Evolutionary conservation across 2,329 filamentous ascomycete genomes (phyloP), one percentile per base, ranked within the genome.

Genomic region (Didymosphaeria variabile): DNA sequence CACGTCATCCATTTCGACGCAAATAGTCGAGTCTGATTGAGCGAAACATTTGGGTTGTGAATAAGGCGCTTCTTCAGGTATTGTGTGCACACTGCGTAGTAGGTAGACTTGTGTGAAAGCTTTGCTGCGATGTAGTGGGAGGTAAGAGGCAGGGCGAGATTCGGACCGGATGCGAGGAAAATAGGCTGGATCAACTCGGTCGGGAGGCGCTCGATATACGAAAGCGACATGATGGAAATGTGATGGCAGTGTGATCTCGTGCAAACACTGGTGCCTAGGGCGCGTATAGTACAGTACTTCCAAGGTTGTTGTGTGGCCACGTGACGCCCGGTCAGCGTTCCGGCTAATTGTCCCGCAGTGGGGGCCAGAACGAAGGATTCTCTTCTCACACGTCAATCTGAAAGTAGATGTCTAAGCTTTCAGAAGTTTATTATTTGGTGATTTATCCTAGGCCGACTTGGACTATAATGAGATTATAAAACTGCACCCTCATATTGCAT

Each of bases 171-270:
- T 31, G 79, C 70, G n/a, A 83, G 72, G 61, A 86, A 86, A 49
- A 86, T 85, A 44, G 79, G 75, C 65, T 86, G 81, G n/a, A 86
- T 75, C 13, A 86, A 69, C 68, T 86, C 84, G 3, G 78, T 69
- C 0, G 85, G 85, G 0, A 86, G 74, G 5, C 58, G 64, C 66
- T 86, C 83, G 13, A 86, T 66, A 9, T 71, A 64, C 19, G 72
- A 58, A 8, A 63, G 36, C 2, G 50, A 45, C 70, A 72, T 73
- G 23, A 26, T 26, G 9, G n/a, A 46, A 13, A 5, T 21, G 19
- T 5, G 13, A 50, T 31, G 31, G 15, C n/a, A 21, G 44, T 26
- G 44, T 46, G 44, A 12, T 19, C n/a, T 46, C 15, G 44, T 12
- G 6, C 44, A n/a, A 26, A 12, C n/a, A 19, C 44, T 12, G 34